Base-by-base conservation (phyloP, 164 flowering plant genomes). In the Santalum album region DNA sequence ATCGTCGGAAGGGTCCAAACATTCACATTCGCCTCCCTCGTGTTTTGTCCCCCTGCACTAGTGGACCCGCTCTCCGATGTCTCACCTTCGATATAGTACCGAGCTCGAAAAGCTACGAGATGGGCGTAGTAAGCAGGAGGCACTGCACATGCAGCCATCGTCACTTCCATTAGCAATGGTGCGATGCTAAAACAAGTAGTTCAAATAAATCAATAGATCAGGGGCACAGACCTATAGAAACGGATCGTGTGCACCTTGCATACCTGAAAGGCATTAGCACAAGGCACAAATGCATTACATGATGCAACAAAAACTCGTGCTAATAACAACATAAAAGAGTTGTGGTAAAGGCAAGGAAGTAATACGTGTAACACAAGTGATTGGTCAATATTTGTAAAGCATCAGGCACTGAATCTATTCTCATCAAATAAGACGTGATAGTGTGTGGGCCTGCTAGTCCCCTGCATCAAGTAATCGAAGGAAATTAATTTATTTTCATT, bases 91-190 rank as follows among this genome's bases (percentile, higher is more conserved):
- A 78, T 64, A 42, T 90, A 87, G 14, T 74, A 73, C 0, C 91
- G 76, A 0, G 95, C 96, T 0, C 95, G 72, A 17, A 78, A 82
- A 0, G 98, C 96, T 0, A 81, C 85, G 6, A 83, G 47, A 60
- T 90, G 95, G 0, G 96, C 96, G 64, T 90, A 90, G 42, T 83
- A 87, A 0, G 83, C 95, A 6, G 98, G 96, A 14, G 98, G 96
- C 20, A 90, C 97, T 86, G 82, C 79, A 72, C 10, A n/a, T n/a
- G 21, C 14, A 9, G 34, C 34, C 34, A 14, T 5, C 6, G 12
- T n/a, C n/a, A 9, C 12, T 36, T 9, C 12, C 12, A 14, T 36
- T 36, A 36, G 40, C 12, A 36, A 15, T 12, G 2, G 40, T 5
- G 12, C 12, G 2, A 2, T 23, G 51, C 12, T 36, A 14, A 14